These are phyloP conservation scores for Chaetomiaceae sp. DNA, from an alignment of 2,329 filamentous ascomycete species.

Conservation along the genomic window DNA sequence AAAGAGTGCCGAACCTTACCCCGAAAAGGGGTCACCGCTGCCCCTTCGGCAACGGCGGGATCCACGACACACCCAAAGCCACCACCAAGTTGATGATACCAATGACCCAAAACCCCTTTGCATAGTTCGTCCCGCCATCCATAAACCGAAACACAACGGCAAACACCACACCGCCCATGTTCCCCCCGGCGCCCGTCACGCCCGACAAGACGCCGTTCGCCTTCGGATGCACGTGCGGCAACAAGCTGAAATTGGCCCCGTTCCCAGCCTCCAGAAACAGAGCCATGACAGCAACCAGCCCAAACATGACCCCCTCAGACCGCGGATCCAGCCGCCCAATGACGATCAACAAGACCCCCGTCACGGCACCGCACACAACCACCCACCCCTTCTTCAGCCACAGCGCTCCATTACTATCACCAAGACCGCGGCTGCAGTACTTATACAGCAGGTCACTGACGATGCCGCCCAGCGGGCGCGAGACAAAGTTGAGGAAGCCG, in stretches of 20 bases:
- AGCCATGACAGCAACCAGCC: conserved; percentile 69
- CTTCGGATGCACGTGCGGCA: conserved; percentile 78
- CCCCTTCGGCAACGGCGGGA: conserved; percentile 50
- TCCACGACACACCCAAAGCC: conserved; percentile 58
- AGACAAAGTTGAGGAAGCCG: conserved; percentile 66
- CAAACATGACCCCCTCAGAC: conserved; percentile 59
- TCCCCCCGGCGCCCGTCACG: conserved; percentile 72
- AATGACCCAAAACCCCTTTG: conserved; percentile 73
- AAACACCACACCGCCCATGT: conserved; percentile 80
- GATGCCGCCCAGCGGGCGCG: conserved; percentile 61
- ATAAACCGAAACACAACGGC: conserved; percentile 76
- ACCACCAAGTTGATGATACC: conserved; percentile 68
- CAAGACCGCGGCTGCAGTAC: conserved; percentile 23
- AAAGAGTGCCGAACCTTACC: neutral
- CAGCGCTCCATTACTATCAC: conserved; percentile 19
- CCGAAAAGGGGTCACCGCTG: conserved; percentile 37
- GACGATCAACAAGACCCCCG: conserved; percentile 56
- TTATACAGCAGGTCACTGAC: conserved; percentile 48
- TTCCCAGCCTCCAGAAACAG: conserved; percentile 83
- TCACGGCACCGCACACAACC: conserved; percentile 55
- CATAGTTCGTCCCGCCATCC: conserved; percentile 59
- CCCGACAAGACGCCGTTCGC: conserved; percentile 78
- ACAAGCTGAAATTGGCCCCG: conserved; percentile 78
- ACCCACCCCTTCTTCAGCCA: conserved; percentile 55
- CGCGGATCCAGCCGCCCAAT: conserved; percentile 61